Base-by-base conservation (phyloP, 345 rosid genomes). In the Acer saccharum region DNA sequence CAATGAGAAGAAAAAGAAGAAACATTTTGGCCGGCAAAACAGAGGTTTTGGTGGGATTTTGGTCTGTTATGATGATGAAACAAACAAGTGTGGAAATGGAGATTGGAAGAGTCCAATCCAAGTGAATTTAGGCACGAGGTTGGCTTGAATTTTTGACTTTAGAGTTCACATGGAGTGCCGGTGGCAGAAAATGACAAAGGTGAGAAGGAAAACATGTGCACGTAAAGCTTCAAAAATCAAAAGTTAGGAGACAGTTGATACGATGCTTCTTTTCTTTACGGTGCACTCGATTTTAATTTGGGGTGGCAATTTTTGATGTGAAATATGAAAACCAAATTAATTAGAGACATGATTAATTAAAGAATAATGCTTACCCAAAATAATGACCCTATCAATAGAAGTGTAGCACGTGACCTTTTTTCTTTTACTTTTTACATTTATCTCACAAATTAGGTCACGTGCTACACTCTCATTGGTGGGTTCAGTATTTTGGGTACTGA, bases 21-120 rank as follows among this genome's bases (percentile, higher is more conserved):
- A 74, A 77, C 91, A 84, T 86, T 70, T 58, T 67, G 69, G 83
- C 80, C 74, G 74, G 75, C 77, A 72, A 23, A 1, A 29, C 12
- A 14, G 25, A 14, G 10, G 57, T 52, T 58, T 58, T 58, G 25
- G 54, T 11, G 54, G 16, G 2, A 3, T 18, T 18, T 58, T 8
- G 43, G 44, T 41, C 8, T 6, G 63, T 58, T 1, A 29, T 29
- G 21, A 23, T 58, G 3, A 6, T 74, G 54, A 57, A 68, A 52
- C 35, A 29, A 29, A 29, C 44, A 46, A 57, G 77, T 4, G 73
- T 68, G 67, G 84, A 78, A 80, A 76, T 73, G 77, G 12, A 18
- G 61, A 46, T 57, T 57, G 61, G 21, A 23, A 57, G 58, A 20
- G 48, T n/a, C 20, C 17, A 3, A 10, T 29, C 3, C 35, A 29